Conservation (phyloP, 2,329 filamentous ascomycete genomes). For the Chaetomiaceae sp. region DNA sequence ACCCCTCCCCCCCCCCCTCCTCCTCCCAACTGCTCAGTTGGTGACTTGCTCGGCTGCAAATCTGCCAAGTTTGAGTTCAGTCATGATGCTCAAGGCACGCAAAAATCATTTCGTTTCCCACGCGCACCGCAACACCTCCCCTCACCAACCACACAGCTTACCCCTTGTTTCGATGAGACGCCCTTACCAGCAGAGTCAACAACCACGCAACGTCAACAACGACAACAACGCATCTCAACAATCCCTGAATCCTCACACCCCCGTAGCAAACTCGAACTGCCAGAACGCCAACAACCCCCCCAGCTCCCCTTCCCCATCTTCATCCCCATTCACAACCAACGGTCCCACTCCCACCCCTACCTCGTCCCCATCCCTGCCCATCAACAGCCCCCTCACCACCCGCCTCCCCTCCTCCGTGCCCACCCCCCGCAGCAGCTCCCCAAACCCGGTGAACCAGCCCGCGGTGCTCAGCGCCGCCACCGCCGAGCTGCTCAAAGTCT, state of each 20-base stretch:
- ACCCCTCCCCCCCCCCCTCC: too few relatives aligned
- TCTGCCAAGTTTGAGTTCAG: too few relatives aligned
- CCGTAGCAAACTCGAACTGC: slow-evolving; percentile 7
- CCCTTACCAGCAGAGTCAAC: too few relatives aligned
- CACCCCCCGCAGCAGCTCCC: slow-evolving; percentile 1
- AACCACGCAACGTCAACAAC: too few relatives aligned
- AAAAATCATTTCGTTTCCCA: too few relatives aligned
- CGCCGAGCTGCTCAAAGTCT: slow-evolving; percentile 17
- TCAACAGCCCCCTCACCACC: neutral
- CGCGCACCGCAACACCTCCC: too few relatives aligned
- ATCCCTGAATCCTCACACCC: neutral
- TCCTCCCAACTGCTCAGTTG: too few relatives aligned
- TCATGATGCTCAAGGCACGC: too few relatives aligned
- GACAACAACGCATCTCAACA: neutral
- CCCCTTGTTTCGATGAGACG: too few relatives aligned
- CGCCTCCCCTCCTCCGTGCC: neutral
- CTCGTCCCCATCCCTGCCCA: slow-evolving; percentile 18
- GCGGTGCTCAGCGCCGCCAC: slow-evolving; percentile 26
- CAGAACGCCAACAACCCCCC: slow-evolving; percentile 9
- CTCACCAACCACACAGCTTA: too few relatives aligned
- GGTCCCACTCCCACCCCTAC: slow-evolving; percentile 16
- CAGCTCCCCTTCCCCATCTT: slow-evolving; percentile 17
- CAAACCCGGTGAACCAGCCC: neutral
- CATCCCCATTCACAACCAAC: slow-evolving; percentile 16
- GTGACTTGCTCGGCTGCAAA: too few relatives aligned